Percentiles rank a stretch among this genome's conserved stretches.
Conservation (phyloP, 306 rosid genomes). For the Castanopsis chinensis region DNA sequence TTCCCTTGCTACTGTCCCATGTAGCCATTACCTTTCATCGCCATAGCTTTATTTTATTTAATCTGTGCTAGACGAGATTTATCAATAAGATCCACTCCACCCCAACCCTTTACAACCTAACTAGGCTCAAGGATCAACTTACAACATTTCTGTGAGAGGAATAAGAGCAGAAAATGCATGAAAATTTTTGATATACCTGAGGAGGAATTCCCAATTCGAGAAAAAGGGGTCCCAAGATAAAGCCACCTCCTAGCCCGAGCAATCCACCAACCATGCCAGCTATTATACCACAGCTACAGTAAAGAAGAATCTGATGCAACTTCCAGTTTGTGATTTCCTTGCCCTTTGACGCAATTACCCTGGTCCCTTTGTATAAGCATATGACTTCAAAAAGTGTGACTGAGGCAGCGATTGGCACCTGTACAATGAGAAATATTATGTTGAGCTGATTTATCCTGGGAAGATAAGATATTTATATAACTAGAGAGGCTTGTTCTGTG, state of each 20-base stretch:
- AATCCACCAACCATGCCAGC: slow-evolving; percentile 84
- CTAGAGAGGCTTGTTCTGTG: not conserved
- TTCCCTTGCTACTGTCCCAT: not conserved
- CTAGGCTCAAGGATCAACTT: not conserved
- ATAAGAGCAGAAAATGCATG: not conserved
- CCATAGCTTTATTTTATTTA: not conserved
- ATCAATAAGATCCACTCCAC: not conserved
- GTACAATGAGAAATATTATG: slow-evolving; percentile 9
- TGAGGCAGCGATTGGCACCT: slow-evolving; percentile 70
- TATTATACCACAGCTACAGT: slow-evolving; percentile 59
- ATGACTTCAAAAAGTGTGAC: slow-evolving; percentile 69
- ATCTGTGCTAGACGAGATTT: not conserved
- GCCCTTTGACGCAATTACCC: slow-evolving; percentile 78
- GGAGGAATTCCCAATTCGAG: slow-evolving; percentile 86
- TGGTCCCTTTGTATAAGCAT: slow-evolving; percentile 60
- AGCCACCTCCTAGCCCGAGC: slow-evolving; percentile 83
- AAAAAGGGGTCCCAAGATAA: slow-evolving; percentile 80
- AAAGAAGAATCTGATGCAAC: slow-evolving; percentile 52
- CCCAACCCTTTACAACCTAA: not conserved
- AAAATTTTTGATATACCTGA: slow-evolving; percentile 42
- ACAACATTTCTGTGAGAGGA: not conserved
- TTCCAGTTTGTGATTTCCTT: slow-evolving; percentile 75
- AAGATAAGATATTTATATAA: not conserved
- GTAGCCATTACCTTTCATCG: not conserved
- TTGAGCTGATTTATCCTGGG: slow-evolving; percentile 9